phyloP scores from a whole-genome alignment of 306 rosid genomes.

The Geum urbanum region DNA sequence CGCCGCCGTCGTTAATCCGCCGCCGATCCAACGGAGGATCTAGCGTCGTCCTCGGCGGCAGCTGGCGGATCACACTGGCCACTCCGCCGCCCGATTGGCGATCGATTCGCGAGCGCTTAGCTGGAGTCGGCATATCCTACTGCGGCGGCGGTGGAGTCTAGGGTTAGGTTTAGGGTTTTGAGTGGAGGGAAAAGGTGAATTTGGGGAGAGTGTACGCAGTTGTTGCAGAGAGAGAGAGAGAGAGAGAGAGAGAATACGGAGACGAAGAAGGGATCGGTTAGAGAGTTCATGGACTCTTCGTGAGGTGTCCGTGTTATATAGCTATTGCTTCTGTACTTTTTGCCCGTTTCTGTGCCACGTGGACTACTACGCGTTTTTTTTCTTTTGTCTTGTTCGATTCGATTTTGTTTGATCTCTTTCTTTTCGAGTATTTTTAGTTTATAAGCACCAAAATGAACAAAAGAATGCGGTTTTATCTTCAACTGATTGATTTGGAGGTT shows the following conservation, averaged over 20 bases:
- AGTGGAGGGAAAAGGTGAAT: conserved; percentile 1
- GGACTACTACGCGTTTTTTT: neutral
- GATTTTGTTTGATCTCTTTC: too few relatives aligned
- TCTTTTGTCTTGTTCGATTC: neutral
- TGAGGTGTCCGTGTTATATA: neutral
- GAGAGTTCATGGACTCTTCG: neutral
- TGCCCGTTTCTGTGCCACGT: neutral
- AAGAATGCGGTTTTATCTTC: too few relatives aligned
- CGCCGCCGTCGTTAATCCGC: too few relatives aligned
- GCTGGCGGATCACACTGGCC: conserved; percentile 1
- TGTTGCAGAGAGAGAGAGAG: neutral
- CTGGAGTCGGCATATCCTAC: neutral
- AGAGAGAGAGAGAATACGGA: neutral
- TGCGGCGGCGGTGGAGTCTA: neutral
- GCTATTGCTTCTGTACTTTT: neutral
- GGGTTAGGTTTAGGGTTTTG: conserved; percentile 7
- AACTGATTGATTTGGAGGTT: too few relatives aligned
- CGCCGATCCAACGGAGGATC: too few relatives aligned
- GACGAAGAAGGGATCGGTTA: neutral
- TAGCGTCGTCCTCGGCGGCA: neutral
- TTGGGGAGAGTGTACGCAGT: conserved; percentile 5
- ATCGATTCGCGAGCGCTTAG: conserved; percentile 5
- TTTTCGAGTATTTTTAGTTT: too few relatives aligned
- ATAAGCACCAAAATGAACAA: too few relatives aligned
- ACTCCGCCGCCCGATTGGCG: conserved; percentile 2